A percentile compares a stretch with the other conserved stretches of the same genome.
Evolutionary conservation across 257 asterid genomes (phyloP).

Genomic region (Solanum okadae): DNA sequence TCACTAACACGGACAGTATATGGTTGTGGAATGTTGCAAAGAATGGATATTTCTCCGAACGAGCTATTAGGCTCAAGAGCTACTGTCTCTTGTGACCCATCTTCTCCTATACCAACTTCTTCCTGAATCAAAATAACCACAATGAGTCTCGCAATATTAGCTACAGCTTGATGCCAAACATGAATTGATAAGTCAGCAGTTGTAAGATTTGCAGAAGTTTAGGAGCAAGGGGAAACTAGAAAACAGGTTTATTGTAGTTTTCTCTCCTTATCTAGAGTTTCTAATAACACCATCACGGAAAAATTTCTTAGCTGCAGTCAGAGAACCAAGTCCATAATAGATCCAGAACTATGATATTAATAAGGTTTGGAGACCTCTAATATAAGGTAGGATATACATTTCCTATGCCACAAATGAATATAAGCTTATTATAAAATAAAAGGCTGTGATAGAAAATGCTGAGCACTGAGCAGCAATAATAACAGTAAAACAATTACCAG

Average conservation of each 20-base stretch:
- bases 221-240: neutral
- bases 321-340: neutral
- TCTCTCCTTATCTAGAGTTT: neutral
- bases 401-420: neutral
- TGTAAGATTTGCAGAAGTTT: neutral
- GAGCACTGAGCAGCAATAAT: neutral
- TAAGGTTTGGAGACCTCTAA: neutral
- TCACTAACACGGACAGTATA: conserved; percentile 86
- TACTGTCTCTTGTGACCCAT: conserved; percentile 58
- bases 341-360: neutral
- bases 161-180: neutral
- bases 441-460: neutral
- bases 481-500: conserved; percentile 29
- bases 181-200: neutral
- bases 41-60: conserved; percentile 77
- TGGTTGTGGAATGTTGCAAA: conserved; percentile 95
- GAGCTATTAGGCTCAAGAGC: conserved; percentile 51
- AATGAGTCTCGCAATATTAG: neutral
- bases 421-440: neutral
- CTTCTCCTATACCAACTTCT: conserved; percentile 51
- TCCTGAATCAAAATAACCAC: conserved; percentile 37
- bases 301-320: neutral
- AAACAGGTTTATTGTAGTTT: neutral
- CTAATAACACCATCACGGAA: neutral
- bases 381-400: neutral